Percentiles rank a stretch among this genome's conserved stretches.
These are phyloP conservation scores for Botrytis paeoniae DNA, from an alignment of 2,329 filamentous ascomycete species.

Conservation along the genomic window DNA sequence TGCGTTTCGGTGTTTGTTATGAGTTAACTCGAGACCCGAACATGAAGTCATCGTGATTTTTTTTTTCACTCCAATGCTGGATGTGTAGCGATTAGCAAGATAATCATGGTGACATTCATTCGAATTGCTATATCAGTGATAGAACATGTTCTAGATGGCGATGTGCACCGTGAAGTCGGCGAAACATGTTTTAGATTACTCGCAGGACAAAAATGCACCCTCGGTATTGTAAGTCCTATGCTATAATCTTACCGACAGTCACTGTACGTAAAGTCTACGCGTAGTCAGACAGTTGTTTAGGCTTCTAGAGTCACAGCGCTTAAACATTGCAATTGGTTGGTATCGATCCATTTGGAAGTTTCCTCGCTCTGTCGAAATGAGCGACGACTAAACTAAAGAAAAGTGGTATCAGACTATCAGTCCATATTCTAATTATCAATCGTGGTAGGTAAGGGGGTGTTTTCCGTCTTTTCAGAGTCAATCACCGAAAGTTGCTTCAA, in stretches of 20 bases:
- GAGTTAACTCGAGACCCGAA: neutral
- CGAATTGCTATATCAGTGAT: neutral
- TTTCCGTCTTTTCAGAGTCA: neutral
- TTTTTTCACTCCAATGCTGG: neutral
- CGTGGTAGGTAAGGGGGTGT: neutral
- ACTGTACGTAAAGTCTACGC: neutral
- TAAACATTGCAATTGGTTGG: neutral
- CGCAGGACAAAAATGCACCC: neutral
- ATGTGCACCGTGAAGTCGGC: neutral
- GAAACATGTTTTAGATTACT: slow-evolving; percentile 2
- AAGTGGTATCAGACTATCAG: neutral
- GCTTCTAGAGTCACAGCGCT: neutral
- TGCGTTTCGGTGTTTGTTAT: neutral
- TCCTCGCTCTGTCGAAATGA: neutral
- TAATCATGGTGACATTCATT: neutral
- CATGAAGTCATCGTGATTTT: neutral
- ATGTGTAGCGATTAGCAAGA: neutral
- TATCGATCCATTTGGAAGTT: neutral
- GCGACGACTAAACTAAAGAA: neutral
- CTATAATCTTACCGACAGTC: neutral
- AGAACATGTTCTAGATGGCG: neutral
- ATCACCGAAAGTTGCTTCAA: neutral
- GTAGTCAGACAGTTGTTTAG: neutral
- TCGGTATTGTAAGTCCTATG: neutral
- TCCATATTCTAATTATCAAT: neutral